Conservation (phyloP, 176 grass and related monocot genomes). For the Oryza glumipatula region DNA sequence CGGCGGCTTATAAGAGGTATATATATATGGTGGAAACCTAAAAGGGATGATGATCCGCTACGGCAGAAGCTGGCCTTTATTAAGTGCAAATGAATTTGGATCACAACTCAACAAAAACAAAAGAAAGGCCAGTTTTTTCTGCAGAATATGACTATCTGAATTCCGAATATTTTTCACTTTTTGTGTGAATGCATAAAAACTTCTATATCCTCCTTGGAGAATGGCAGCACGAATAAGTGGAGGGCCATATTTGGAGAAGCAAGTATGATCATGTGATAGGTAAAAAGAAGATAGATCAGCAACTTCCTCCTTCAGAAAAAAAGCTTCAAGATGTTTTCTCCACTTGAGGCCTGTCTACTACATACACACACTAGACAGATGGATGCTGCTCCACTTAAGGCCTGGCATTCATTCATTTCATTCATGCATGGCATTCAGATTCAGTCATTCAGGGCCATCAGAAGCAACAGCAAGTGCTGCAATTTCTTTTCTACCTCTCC, state of each 20-base stretch:
- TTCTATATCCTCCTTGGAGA: not conserved
- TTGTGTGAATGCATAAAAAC: not conserved
- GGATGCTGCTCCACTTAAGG: slow-evolving; percentile 41
- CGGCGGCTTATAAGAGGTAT: too few species aligned
- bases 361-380: slow-evolving; percentile 28
- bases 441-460: not conserved
- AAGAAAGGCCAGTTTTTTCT: not conserved
- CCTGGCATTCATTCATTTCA: not conserved
- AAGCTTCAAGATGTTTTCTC: not conserved
- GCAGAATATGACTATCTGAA: not conserved
- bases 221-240: slow-evolving; percentile 15
- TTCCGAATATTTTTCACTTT: not conserved
- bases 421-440: not conserved
- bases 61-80: too few species aligned
- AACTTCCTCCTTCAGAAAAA: slow-evolving; percentile 22
- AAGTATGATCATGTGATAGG: slow-evolving; percentile 26
- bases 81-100: too few species aligned
- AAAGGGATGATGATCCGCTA: too few species aligned
- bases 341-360: slow-evolving; percentile 27
- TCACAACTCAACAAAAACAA: too few species aligned
- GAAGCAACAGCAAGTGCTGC: slow-evolving; percentile 28
- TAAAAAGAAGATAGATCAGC: slow-evolving; percentile 19
- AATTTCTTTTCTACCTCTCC: slow-evolving; percentile 34
- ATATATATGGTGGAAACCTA: too few species aligned
- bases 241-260: not conserved